phyloP scores from a whole-genome alignment of 1,139 yeast genomes.

The Suhomyces bribrorum region DNA sequence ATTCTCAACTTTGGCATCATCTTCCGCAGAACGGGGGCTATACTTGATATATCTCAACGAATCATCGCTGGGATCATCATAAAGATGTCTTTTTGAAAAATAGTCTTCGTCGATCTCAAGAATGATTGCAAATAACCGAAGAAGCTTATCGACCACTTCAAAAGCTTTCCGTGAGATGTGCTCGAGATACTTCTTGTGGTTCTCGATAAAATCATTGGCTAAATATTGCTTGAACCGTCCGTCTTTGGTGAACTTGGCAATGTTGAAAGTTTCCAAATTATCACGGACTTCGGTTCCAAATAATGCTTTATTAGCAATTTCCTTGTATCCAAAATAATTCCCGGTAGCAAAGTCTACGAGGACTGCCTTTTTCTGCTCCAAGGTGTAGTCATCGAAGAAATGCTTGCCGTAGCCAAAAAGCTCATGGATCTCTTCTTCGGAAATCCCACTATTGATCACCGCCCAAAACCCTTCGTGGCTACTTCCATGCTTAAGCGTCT shows the following conservation, averaged over 20 bases:
- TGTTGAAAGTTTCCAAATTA: slow-evolving; percentile 33
- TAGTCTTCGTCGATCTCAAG: slow-evolving; percentile 34
- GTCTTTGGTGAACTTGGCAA: slow-evolving; percentile 35
- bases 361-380: slow-evolving; percentile 28
- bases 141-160: slow-evolving; percentile 27
- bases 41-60: slow-evolving; percentile 36
- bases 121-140: slow-evolving; percentile 33
- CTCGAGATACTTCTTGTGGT: slow-evolving; percentile 23
- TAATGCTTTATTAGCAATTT: slow-evolving; percentile 25
- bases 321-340: slow-evolving; percentile 36
- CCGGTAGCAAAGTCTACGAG: slow-evolving; percentile 31
- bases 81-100: slow-evolving; percentile 29
- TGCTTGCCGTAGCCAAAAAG: slow-evolving; percentile 31
- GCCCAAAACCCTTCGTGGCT: slow-evolving; percentile 37
- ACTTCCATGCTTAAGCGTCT: slow-evolving; percentile 28
- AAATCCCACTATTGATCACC: slow-evolving; percentile 27
- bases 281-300: slow-evolving; percentile 32
- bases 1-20: slow-evolving; percentile 30
- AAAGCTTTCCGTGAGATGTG: slow-evolving; percentile 25
- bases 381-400: slow-evolving; percentile 28
- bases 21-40: slow-evolving; percentile 26
- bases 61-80: slow-evolving; percentile 35
- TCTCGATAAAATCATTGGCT: slow-evolving; percentile 26
- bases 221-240: slow-evolving; percentile 23
- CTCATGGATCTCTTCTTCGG: slow-evolving; percentile 27